phyloP scores from a whole-genome alignment of 176 grass and related monocot species.

The Echinochloa phyllopogon region DNA sequence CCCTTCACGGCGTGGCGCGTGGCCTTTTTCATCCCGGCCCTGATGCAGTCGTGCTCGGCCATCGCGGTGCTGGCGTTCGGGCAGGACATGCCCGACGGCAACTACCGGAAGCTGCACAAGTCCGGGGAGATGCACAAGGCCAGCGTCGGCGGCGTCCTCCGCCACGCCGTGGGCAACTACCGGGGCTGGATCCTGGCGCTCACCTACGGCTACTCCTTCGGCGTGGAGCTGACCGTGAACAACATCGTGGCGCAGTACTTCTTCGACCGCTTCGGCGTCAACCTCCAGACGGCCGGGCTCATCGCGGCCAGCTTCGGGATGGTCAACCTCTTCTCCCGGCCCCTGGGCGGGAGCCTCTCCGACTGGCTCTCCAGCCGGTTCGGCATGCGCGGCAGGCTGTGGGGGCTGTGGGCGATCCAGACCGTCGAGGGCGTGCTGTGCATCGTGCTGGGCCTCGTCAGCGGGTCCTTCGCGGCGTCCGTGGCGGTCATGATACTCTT shows the following conservation, averaged over 20 bases:
- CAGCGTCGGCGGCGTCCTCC: conserved; percentile 75
- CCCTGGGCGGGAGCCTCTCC: conserved; percentile 67
- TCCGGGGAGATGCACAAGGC: conserved; percentile 79
- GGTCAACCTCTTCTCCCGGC: conserved; percentile 80
- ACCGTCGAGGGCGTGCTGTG: conserved; percentile 71
- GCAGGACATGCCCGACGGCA: conserved; percentile 90
- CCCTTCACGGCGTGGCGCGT: conserved; percentile 81
- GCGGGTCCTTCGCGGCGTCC: conserved; percentile 51
- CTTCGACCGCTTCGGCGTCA: conserved; percentile 86
- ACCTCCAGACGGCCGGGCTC: conserved; percentile 61
- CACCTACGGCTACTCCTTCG: conserved; percentile 94
- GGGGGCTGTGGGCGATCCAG: conserved; percentile 85
- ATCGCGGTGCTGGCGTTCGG: conserved; percentile 71
- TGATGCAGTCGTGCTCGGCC: conserved; percentile 77
- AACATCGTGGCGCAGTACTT: conserved; percentile 97
- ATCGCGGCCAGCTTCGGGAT: conserved; percentile 94
- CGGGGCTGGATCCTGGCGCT: conserved; percentile 80
- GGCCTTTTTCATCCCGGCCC: conserved; percentile 87
- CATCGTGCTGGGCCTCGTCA: conserved; percentile 55
- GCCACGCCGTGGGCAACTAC: conserved; percentile 74
- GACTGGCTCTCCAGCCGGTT: conserved; percentile 69
- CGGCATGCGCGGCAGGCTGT: conserved; percentile 92
- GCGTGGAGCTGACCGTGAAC: conserved; percentile 86
- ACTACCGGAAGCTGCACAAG: conserved; percentile 72
- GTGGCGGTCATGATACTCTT: conserved; percentile 88